These are phyloP conservation scores for Rhizophagus clarus DNA, from an alignment of 192 early-diverging fungal species.

Conservation along the genomic window DNA sequence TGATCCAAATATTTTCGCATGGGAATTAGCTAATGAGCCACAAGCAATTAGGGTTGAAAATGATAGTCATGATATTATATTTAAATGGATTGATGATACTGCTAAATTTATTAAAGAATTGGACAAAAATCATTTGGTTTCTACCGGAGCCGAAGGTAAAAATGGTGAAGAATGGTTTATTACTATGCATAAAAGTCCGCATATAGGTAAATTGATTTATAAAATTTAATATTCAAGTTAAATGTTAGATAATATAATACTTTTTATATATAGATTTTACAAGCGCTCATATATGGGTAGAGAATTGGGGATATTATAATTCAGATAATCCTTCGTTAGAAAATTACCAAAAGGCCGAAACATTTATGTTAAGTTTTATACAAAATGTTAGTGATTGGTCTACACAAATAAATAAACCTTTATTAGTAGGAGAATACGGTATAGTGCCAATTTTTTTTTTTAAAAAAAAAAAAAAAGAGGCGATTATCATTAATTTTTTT, in stretches of 20 bases:
- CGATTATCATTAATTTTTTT: background rate
- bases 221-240: conserved; percentile 35
- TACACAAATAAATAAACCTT: conserved; percentile 47
- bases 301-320: conserved; percentile 63
- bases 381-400: conserved; percentile 53
- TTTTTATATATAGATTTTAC: conserved; percentile 10
- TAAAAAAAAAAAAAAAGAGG: background rate
- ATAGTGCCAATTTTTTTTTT: conserved; percentile 19
- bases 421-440: conserved; percentile 62
- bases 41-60: conserved; percentile 41
- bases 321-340: conserved; percentile 42
- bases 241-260: background rate
- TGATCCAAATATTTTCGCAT: conserved; percentile 65
- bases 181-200: conserved; percentile 45
- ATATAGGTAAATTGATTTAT: conserved; percentile 56
- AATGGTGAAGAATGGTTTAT: conserved; percentile 52
- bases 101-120: conserved; percentile 51
- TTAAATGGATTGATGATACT: conserved; percentile 54
- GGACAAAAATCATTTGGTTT: conserved; percentile 60
- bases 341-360: conserved; percentile 43
- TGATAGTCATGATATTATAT: conserved; percentile 27
- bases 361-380: conserved; percentile 47
- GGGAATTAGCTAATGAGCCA: conserved; percentile 76
- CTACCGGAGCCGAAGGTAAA: conserved; percentile 68
- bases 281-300: conserved; percentile 40